These are phyloP conservation scores for Ustilago cynodontis DNA, from an alignment of 1,284 basidiomycete species.

Conservation along the genomic window DNA sequence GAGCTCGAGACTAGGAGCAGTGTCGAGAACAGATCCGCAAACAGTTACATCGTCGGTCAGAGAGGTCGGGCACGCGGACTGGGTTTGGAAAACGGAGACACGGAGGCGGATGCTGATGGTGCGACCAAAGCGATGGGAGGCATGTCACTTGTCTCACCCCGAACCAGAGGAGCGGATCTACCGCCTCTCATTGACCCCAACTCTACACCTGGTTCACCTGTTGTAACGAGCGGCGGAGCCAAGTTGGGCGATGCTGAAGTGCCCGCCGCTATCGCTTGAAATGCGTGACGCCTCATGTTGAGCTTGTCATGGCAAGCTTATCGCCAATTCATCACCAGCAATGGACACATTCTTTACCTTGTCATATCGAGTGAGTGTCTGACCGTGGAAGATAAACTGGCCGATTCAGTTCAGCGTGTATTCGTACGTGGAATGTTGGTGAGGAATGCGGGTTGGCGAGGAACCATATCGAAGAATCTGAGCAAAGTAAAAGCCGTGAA, in stretches of 20 bases:
- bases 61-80: constrained; percentile 40
- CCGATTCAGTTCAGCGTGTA: neutral
- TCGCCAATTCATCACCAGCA: neutral
- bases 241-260: constrained; percentile 36
- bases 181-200: constrained; percentile 37
- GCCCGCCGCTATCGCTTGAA: constrained; percentile 31
- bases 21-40: constrained; percentile 26
- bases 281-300: neutral
- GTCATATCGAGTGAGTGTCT: neutral
- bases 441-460: neutral
- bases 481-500: neutral
- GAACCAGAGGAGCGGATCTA: neutral
- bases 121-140: constrained; percentile 19
- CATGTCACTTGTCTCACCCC: constrained; percentile 10
- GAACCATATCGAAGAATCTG: neutral
- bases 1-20: constrained; percentile 42
- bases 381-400: neutral
- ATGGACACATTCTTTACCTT: constrained; percentile 4
- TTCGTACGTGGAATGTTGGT: neutral
- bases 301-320: neutral
- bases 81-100: constrained; percentile 29
- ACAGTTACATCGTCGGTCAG: constrained; percentile 42
- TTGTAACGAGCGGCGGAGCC: constrained; percentile 10
- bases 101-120: constrained; percentile 10
- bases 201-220: constrained; percentile 29